Evolutionary conservation across 257 asterid genomes (phyloP).

Genomic region (Solanum clarkiae): DNA sequence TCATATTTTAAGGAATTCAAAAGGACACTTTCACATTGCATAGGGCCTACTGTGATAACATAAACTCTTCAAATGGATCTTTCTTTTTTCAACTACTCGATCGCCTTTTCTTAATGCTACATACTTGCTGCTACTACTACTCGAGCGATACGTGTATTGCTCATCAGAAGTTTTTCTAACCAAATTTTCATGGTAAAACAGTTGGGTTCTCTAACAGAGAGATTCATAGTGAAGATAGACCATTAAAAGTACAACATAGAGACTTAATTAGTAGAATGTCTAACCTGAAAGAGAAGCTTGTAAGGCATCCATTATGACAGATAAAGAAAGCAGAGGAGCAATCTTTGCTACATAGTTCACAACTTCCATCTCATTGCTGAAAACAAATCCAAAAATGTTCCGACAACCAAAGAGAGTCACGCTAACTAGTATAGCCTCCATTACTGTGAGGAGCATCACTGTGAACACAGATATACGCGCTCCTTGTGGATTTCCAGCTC

Average conservation of each 20-base stretch:
- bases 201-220: neutral
- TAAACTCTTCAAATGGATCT: neutral
- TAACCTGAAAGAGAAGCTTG: constrained; percentile 65
- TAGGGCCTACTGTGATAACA: neutral
- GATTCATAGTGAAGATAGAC: neutral
- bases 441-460: constrained; percentile 40
- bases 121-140: neutral
- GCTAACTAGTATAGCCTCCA: constrained; percentile 26
- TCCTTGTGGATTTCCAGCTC: constrained; percentile 24
- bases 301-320: constrained; percentile 36
- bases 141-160: neutral
- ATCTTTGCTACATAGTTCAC: constrained; percentile 46
- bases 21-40: neutral
- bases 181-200: no score
- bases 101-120: neutral
- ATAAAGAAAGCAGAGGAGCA: constrained; percentile 63
- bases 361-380: constrained; percentile 62
- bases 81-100: neutral
- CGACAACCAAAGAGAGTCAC: constrained; percentile 37
- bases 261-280: neutral
- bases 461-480: constrained; percentile 45
- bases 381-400: constrained; percentile 53
- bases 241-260: neutral
- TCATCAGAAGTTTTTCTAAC: neutral
- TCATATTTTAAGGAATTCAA: neutral